These are phyloP conservation scores for Hyphodiscus hymeniophilus DNA, from an alignment of 495 filamentous ascomycete genomes.

Conservation along the genomic window DNA sequence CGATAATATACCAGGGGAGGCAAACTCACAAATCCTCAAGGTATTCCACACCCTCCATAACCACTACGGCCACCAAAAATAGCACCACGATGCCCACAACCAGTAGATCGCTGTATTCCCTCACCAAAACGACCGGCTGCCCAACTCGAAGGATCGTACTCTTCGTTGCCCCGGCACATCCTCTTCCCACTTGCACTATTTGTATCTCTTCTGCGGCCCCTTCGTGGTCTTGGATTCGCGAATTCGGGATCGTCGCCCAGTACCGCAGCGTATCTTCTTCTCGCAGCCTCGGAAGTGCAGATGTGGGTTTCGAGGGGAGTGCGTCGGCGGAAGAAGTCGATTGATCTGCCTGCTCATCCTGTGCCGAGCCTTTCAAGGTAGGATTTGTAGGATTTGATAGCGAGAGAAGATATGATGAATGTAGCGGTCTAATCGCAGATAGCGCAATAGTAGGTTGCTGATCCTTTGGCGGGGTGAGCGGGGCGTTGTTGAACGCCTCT, in stretches of 20 bases:
- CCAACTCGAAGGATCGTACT: not conserved
- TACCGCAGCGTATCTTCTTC: constrained; percentile 14
- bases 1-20: not conserved
- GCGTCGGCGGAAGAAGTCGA: not conserved
- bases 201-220: not conserved
- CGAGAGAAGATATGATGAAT: constrained; percentile 19
- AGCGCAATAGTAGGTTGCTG: constrained; percentile 12
- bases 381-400: constrained; percentile 9
- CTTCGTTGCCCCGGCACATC: not conserved
- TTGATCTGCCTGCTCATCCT: not conserved
- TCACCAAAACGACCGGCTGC: constrained; percentile 5
- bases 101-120: constrained; percentile 33
- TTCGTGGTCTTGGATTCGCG: not conserved
- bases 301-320: constrained; percentile 12
- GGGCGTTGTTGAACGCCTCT: constrained; percentile 22
- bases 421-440: constrained; percentile 6
- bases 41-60: constrained; percentile 28
- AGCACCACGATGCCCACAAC: constrained; percentile 27
- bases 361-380: not conserved
- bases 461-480: constrained; percentile 11
- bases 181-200: not conserved
- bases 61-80: constrained; percentile 28
- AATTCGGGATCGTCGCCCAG: constrained; percentile 2
- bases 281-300: constrained; percentile 11
- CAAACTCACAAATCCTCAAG: constrained; percentile 27